These are phyloP conservation scores for Botrytis porri DNA, from an alignment of 2,329 filamentous ascomycete species.

Conservation along the genomic window DNA sequence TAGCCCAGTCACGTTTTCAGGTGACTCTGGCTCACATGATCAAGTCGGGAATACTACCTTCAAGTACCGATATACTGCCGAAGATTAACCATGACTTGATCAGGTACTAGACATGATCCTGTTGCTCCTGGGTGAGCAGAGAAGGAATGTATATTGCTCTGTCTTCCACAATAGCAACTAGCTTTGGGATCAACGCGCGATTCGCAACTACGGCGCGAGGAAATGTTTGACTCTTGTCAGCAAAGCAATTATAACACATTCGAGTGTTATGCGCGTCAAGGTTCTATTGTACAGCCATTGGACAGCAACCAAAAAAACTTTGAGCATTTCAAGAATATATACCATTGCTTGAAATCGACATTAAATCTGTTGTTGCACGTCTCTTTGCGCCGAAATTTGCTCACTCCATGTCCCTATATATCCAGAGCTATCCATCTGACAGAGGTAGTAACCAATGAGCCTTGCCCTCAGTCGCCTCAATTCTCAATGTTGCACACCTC, in stretches of 20 bases:
- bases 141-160: not conserved
- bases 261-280: not conserved
- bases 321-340: no score
- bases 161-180: not conserved
- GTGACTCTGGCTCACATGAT: not conserved
- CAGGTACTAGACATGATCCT: not conserved
- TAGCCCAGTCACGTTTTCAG: not conserved
- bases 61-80: not conserved
- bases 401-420: not conserved
- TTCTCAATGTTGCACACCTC: conserved; percentile 1
- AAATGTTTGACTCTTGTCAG: not conserved
- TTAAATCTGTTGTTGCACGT: not conserved
- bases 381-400: not conserved
- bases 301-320: not conserved
- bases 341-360: not conserved
- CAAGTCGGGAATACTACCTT: not conserved
- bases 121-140: not conserved
- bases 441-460: not conserved
- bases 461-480: not conserved
- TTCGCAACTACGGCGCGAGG: not conserved
- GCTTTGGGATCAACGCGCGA: not conserved
- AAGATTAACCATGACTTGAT: not conserved
- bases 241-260: not conserved
- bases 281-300: not conserved
- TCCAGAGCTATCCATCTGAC: not conserved